Percentiles rank a stretch among this genome's conserved stretches.
These are phyloP conservation scores for Flaveria bidentis DNA, from an alignment of 129 eudicot species.

Conservation along the genomic window DNA sequence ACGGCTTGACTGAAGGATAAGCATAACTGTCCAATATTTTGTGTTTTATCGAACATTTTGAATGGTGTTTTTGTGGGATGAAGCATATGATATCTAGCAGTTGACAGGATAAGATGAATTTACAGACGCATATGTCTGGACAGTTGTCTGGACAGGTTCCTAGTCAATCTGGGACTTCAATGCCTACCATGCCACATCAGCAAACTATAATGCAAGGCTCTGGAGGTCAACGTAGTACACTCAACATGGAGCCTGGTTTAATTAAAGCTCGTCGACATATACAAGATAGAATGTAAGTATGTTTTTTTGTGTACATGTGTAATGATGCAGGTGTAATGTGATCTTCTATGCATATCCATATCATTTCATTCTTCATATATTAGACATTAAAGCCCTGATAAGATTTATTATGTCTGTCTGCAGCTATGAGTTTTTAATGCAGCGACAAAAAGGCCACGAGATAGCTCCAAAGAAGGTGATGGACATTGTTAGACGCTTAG, in stretches of 20 bases:
- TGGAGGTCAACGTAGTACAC: conserved; percentile 45
- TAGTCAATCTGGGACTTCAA: conserved; percentile 51
- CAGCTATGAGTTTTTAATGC: conserved; percentile 63
- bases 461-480: conserved; percentile 46
- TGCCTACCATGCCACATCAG: conserved; percentile 61
- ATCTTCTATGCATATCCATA: not conserved
- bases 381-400: conserved; percentile 7
- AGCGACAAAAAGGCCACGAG: conserved; percentile 48
- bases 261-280: conserved; percentile 45
- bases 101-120: conserved; percentile 57
- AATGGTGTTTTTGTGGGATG: conserved; percentile 22
- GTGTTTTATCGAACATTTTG: conserved; percentile 14
- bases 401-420: conserved; percentile 22
- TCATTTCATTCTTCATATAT: not conserved
- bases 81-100: conserved; percentile 28
- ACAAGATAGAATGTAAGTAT: conserved; percentile 56
- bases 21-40: conserved; percentile 8
- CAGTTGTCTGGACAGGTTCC: conserved; percentile 67
- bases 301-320: conserved; percentile 18
- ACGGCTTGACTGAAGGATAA: conserved; percentile 17
- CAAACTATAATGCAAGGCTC: conserved; percentile 57
- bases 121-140: conserved; percentile 57
- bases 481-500: conserved; percentile 74
- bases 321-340: not conserved
- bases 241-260: conserved; percentile 51